Evolutionary conservation across 176 grass and related monocot genomes (phyloP).

Genomic region (Melocanna baccifera): DNA sequence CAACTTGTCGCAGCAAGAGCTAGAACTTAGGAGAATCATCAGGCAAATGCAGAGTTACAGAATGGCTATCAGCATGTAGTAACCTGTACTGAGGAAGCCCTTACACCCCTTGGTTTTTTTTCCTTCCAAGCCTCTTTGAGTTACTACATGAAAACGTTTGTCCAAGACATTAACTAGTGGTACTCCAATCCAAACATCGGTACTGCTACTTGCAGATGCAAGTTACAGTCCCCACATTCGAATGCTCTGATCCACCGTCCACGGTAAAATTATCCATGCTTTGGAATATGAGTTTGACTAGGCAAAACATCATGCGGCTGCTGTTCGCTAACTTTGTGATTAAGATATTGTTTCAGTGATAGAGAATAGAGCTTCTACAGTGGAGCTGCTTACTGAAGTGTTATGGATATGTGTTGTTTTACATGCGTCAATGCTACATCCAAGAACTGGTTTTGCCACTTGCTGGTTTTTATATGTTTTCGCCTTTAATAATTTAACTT

Average conservation of each 20-base stretch:
- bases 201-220: not conserved
- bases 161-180: not conserved
- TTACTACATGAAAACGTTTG: not conserved
- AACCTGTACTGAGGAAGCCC: not conserved
- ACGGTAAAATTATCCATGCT: not conserved
- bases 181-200: not conserved
- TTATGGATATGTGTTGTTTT: not conserved
- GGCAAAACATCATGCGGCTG: not conserved
- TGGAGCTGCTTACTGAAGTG: not conserved
- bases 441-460: slow-evolving; percentile 21
- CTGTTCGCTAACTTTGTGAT: not conserved
- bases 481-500: slow-evolving; percentile 7
- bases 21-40: not conserved
- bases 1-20: not conserved
- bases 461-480: not conserved
- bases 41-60: not conserved
- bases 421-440: not conserved
- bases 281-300: slow-evolving; percentile 37
- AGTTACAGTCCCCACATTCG: not conserved
- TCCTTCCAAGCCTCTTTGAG: not conserved
- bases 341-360: not conserved
- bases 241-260: slow-evolving; percentile 21
- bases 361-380: not conserved
- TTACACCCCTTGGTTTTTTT: not conserved
- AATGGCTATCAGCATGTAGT: not conserved